Evolutionary conservation across 2,329 filamentous ascomycete species (phyloP).

Genomic region (Penicillium corylophilum): DNA sequence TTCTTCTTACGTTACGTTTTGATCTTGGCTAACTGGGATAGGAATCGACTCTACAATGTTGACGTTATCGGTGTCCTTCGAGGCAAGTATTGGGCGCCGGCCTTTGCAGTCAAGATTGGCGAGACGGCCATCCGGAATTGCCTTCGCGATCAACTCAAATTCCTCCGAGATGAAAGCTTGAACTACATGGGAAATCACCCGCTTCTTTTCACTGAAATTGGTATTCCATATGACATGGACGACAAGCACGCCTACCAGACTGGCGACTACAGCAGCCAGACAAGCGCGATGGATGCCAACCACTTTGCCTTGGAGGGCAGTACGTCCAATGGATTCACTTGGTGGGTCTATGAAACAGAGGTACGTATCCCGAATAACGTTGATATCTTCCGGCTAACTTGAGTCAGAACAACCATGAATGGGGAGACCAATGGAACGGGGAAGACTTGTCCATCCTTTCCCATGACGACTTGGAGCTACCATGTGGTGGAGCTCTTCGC

Average conservation of each 20-base stretch:
- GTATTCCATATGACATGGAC: conserved; percentile 98
- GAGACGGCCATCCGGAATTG: conserved; percentile 94
- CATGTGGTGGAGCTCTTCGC: conserved; percentile 31
- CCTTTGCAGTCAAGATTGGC: conserved; percentile 88
- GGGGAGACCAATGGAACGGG: conserved; percentile 95
- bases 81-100: conserved; percentile 82
- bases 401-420: conserved; percentile 73
- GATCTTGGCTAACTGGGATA: conserved; percentile 26
- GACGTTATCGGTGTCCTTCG: conserved; percentile 90
- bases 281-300: conserved; percentile 90
- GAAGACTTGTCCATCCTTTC: conserved; percentile 93
- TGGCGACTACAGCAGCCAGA: conserved; percentile 91
- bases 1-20: conserved; percentile 4
- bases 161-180: conserved; percentile 80
- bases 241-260: conserved; percentile 93
- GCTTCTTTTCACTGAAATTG: conserved; percentile 89
- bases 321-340: conserved; percentile 75
- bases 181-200: conserved; percentile 87
- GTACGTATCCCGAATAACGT: conserved; percentile 43
- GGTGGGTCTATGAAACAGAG: conserved; percentile 81
- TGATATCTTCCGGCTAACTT: neutral
- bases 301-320: conserved; percentile 89
- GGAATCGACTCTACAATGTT: conserved; percentile 92
- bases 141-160: conserved; percentile 80
- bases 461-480: conserved; percentile 69